Evolutionary conservation across 2,329 filamentous ascomycete species (phyloP).

Genomic region (Rutstroemia sp.): DNA sequence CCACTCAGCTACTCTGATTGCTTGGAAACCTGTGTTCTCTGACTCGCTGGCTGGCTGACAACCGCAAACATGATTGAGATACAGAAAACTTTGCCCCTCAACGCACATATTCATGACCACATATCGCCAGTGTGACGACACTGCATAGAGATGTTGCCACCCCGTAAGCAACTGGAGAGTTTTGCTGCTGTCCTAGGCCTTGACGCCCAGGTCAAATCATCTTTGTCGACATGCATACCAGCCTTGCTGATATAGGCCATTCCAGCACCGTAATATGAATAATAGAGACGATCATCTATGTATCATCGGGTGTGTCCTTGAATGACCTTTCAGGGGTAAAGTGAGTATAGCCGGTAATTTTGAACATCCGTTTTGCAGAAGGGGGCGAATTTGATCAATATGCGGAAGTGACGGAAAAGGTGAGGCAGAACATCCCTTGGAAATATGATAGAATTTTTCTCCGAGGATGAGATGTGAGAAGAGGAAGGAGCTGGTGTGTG

Average conservation of each 20-base stretch:
- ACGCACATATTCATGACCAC: conserved; percentile 8
- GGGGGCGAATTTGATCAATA: not conserved
- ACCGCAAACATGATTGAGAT: conserved; percentile 4
- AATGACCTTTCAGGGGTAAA: conserved; percentile 2
- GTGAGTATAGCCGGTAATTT: conserved; percentile 1
- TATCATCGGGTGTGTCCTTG: conserved; percentile 3
- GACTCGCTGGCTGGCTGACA: conserved; percentile 2
- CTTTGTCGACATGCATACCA: conserved; percentile 3
- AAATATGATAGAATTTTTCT: conserved; percentile 9
- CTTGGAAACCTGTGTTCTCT: conserved; percentile 1
- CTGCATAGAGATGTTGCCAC: conserved; percentile 3
- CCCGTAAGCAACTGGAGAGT: not conserved
- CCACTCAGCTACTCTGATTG: conserved; percentile 2
- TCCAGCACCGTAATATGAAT: not conserved
- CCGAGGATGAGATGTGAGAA: conserved; percentile 14
- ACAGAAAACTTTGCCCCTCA: not conserved
- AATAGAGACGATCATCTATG: conserved; percentile 4
- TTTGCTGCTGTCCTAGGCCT: not conserved
- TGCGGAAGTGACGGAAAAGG: not conserved
- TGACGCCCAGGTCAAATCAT: not conserved
- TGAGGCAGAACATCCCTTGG: not conserved
- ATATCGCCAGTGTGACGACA: conserved; percentile 6
- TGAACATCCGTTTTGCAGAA: not conserved
- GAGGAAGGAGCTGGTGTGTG: conserved; percentile 9
- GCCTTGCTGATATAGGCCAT: not conserved